Conservation (phyloP, 345 rosid genomes). For the Orychophragmus violaceus region DNA sequence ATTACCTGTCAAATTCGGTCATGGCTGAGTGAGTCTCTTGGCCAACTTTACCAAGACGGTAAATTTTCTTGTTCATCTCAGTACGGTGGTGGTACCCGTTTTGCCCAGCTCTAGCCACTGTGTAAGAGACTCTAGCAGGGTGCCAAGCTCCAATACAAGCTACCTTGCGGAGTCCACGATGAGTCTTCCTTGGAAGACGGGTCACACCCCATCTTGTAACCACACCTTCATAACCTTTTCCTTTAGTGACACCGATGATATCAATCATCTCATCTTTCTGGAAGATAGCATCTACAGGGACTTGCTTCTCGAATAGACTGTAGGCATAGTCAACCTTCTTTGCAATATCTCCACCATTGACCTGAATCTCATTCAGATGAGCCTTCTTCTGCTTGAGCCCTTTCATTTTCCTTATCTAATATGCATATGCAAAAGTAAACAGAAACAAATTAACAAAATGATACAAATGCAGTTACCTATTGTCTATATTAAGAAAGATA, state of each 20-base stretch:
- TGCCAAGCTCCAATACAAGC: conserved; percentile 99
- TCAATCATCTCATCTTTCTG: conserved; percentile 97
- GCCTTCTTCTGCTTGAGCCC: conserved; percentile 96
- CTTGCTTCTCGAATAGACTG: conserved; percentile 79
- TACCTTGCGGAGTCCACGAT: conserved; percentile 86
- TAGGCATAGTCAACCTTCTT: conserved; percentile 78
- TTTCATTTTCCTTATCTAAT: conserved; percentile 68
- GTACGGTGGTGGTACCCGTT: conserved; percentile 93
- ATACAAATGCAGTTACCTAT: too few relatives aligned
- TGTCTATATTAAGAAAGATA: too few relatives aligned
- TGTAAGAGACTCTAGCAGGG: conserved; percentile 94
- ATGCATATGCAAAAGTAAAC: neutral
- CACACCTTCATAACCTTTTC: conserved; percentile 95
- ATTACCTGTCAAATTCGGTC: conserved; percentile 79
- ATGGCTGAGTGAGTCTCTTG: conserved; percentile 70
- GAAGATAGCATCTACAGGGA: conserved; percentile 72
- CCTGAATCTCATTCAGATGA: conserved; percentile 86
- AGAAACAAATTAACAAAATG: neutral
- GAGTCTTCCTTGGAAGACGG: conserved; percentile 92
- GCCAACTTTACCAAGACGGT: conserved; percentile 71
- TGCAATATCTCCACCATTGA: conserved; percentile 74
- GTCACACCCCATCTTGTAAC: conserved; percentile 97
- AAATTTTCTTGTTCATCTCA: conserved; percentile 86
- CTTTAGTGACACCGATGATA: conserved; percentile 83
- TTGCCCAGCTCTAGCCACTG: conserved; percentile 96